Evolutionary conservation across 164 flowering plant species (phyloP).

Genomic region (Platanus orientalis): DNA sequence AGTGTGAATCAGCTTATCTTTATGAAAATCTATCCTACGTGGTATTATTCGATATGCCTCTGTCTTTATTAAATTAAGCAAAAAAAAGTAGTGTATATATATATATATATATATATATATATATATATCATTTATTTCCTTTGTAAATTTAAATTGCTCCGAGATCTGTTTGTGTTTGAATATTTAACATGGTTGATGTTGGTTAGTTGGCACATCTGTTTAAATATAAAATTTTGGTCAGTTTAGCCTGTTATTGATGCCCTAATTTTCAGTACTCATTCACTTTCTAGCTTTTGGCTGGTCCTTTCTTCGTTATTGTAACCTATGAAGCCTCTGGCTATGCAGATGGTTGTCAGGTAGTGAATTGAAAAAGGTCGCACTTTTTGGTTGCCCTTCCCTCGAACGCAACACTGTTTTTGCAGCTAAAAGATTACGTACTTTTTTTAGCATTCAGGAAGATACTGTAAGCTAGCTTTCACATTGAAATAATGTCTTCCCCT

Average conservation of each 20-base stretch:
- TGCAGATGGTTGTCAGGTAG: slow-evolving; percentile 74
- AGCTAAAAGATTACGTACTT: slow-evolving; percentile 65
- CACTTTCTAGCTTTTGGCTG: not conserved
- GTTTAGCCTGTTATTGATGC: not conserved
- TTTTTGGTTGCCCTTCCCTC: slow-evolving; percentile 76
- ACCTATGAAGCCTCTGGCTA: not conserved
- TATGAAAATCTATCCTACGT: too few relatives aligned
- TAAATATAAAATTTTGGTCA: not conserved
- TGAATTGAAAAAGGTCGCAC: slow-evolving; percentile 63
- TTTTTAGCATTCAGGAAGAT: slow-evolving; percentile 59
- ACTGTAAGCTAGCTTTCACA: slow-evolving; percentile 37
- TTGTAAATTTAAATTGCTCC: too few relatives aligned
- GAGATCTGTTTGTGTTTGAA: too few relatives aligned
- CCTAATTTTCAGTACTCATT: not conserved
- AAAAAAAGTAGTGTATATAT: too few relatives aligned
- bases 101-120: too few relatives aligned
- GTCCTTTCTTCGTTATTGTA: not conserved
- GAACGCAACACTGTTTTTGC: slow-evolving; percentile 41
- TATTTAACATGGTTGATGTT: not conserved
- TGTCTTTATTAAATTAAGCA: too few relatives aligned
- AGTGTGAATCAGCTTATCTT: too few relatives aligned
- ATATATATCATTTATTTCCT: too few relatives aligned
- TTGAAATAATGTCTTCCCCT: not conserved
- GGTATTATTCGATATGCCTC: too few relatives aligned
- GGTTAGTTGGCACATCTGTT: not conserved